Percentiles rank a stretch among this genome's conserved stretches.
These are phyloP conservation scores for Stylonectria norvegica DNA, from an alignment of 2,329 filamentous ascomycete genomes.

Conservation along the genomic window DNA sequence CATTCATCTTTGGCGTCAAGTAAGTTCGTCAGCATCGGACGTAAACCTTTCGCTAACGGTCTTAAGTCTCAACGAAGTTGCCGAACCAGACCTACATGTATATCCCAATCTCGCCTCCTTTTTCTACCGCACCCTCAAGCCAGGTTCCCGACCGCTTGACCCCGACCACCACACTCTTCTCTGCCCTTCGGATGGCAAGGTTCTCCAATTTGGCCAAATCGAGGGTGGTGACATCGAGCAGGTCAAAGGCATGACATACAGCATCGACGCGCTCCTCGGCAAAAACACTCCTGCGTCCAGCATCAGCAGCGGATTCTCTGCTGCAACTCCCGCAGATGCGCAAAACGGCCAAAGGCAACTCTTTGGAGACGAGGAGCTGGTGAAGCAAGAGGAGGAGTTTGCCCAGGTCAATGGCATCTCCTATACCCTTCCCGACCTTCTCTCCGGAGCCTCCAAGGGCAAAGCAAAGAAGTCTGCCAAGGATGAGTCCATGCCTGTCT, in stretches of 20 bases:
- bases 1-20: conserved; percentile 87
- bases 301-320: conserved; percentile 40
- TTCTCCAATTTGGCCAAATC: conserved; percentile 90
- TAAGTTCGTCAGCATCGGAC: conserved; percentile 31
- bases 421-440: conserved; percentile 83
- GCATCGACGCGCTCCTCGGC: conserved; percentile 85
- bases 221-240: conserved; percentile 94
- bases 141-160: conserved; percentile 80
- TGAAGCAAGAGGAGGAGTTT: conserved; percentile 86
- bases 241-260: conserved; percentile 98
- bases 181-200: conserved; percentile 83
- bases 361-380: conserved; percentile 58
- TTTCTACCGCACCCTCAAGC: conserved; percentile 94
- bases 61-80: conserved; percentile 74
- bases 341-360: conserved; percentile 27
- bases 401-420: conserved; percentile 91
- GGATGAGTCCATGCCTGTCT: conserved; percentile 67
- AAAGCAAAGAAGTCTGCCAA: conserved; percentile 47
- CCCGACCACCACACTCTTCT: conserved; percentile 75
- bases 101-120: conserved; percentile 95
- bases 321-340: conserved; percentile 19
- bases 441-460: conserved; percentile 64
- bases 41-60: too few relatives aligned
- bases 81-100: conserved; percentile 80
- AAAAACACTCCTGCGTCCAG: conserved; percentile 56